phyloP scores from a whole-genome alignment of 1,284 basidiomycete species.

The Heterobasidion parviporum region DNA sequence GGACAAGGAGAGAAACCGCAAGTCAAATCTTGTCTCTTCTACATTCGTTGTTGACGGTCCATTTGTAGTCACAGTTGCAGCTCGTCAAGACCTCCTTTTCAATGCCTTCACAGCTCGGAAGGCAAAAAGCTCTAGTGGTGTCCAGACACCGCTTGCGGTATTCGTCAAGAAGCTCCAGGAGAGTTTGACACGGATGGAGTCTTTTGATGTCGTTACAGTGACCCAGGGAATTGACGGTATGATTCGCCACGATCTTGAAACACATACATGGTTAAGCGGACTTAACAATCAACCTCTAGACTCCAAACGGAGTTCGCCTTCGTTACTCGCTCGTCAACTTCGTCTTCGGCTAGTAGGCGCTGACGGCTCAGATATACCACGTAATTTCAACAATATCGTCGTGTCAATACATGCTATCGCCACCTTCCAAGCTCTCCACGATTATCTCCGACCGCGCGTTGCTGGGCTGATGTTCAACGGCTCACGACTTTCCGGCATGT shows the following conservation, averaged over 20 bases:
- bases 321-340: slow-evolving; percentile 80
- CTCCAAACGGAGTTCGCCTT: slow-evolving; percentile 79
- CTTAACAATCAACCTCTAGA: slow-evolving; percentile 34
- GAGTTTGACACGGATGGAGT: slow-evolving; percentile 86
- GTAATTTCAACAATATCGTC: slow-evolving; percentile 80
- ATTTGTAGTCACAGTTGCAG: slow-evolving; percentile 42
- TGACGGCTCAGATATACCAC: slow-evolving; percentile 81
- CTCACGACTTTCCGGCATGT: slow-evolving; percentile 79
- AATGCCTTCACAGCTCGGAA: slow-evolving; percentile 62
- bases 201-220: slow-evolving; percentile 89
- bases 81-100: slow-evolving; percentile 66
- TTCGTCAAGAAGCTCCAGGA: slow-evolving; percentile 94
- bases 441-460: slow-evolving; percentile 87
- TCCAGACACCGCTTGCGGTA: slow-evolving; percentile 64
- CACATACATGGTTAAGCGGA: background rate
- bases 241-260: slow-evolving; percentile 14
- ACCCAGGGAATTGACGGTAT: slow-evolving; percentile 68
- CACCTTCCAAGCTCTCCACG: slow-evolving; percentile 91
- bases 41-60: background rate
- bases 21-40: slow-evolving; percentile 14
- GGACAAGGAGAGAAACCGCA: slow-evolving; percentile 50
- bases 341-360: slow-evolving; percentile 83
- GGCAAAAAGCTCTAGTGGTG: slow-evolving; percentile 30
- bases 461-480: slow-evolving; percentile 62
- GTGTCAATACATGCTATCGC: slow-evolving; percentile 96